These are phyloP conservation scores for Colletotrichum godetiae DNA, from an alignment of 2,329 filamentous ascomycete species.

Conservation along the genomic window DNA sequence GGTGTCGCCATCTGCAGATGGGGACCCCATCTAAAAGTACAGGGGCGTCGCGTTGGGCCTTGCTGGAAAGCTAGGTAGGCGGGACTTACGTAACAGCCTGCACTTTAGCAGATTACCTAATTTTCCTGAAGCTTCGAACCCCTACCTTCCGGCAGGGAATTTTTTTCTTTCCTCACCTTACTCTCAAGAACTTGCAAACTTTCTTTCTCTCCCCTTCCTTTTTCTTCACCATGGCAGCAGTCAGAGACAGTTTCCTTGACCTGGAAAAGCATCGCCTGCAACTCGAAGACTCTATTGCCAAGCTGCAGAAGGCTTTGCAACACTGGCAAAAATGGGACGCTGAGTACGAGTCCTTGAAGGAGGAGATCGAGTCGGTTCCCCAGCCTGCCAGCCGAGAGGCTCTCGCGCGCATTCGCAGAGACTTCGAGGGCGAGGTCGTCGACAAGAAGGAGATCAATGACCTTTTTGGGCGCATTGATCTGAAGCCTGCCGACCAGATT, in stretches of 20 bases:
- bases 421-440: slow-evolving; percentile 72
- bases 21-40: background rate
- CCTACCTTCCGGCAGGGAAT: slow-evolving; percentile 14
- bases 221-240: slow-evolving; percentile 49
- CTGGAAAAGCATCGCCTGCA: slow-evolving; percentile 80
- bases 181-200: background rate
- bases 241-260: slow-evolving; percentile 67
- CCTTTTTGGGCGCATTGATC: slow-evolving; percentile 55
- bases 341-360: slow-evolving; percentile 90
- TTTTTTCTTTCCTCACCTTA: slow-evolving; percentile 14
- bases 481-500: slow-evolving; percentile 71
- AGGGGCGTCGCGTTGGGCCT: background rate
- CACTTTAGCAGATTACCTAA: slow-evolving; percentile 15
- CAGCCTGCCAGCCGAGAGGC: slow-evolving; percentile 61
- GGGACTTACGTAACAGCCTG: slow-evolving; percentile 19
- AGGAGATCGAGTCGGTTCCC: slow-evolving; percentile 75
- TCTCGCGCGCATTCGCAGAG: slow-evolving; percentile 66
- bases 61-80: background rate
- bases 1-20: background rate
- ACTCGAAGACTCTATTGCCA: slow-evolving; percentile 80
- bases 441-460: slow-evolving; percentile 66
- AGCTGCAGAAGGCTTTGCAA: slow-evolving; percentile 79
- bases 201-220: background rate
- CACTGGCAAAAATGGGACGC: slow-evolving; percentile 93
- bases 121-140: slow-evolving; percentile 12